Base-by-base conservation (phyloP, 139 green algal genomes). In the Coccomyxa sp. region DNA sequence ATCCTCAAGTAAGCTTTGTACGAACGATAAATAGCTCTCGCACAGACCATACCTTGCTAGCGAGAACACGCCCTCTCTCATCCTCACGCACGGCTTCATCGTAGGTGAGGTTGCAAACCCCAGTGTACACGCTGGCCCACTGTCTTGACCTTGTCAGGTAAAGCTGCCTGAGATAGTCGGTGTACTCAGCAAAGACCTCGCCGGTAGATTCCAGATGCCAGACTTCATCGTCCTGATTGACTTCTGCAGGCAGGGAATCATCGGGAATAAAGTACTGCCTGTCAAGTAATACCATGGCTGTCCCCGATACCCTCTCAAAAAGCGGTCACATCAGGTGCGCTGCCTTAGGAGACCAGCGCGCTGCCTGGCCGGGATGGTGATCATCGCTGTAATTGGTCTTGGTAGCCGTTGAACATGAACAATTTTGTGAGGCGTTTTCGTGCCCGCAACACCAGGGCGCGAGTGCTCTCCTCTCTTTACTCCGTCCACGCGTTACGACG, bases 61-160 rank as follows among this genome's bases (percentile, higher is more conserved):
- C 81, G 9, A 68, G 51, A 11, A 30, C 60, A 15, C 81, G 58
- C 1, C 79, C 79, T 66, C 86, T 82, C 10, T 81, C 71, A 76
- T 89, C 85, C 0, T 78, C 75, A 28, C 25, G 74, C 13, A 71
- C 25, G 25, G 85, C 85, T 66, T 86, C 82, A 51, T 84, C 79
- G 21, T 76, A 81, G 71, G 79, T 87, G 60, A 89, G 58, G 1
- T 81, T 68, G 28, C 12, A 30, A 23, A 28, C 51, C 51, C 77
- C 77, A 16, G 76, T 63, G 25, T 28, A 45, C 17, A 67, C 51
- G 17, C 51, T 57, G 77, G 17, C 15, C 51, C 51, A 81, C 21
- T 71, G 18, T 57, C 77, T 67, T 51, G 28, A 66, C 13, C 51
- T 30, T 17, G 13, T 28, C 23, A 81, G 45, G 23, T 68, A 18